Percentiles rank a stretch among this genome's conserved stretches.
These are phyloP conservation scores for Kodamaea ohmeri DNA, from an alignment of 1,139 yeast species.

Conservation along the genomic window DNA sequence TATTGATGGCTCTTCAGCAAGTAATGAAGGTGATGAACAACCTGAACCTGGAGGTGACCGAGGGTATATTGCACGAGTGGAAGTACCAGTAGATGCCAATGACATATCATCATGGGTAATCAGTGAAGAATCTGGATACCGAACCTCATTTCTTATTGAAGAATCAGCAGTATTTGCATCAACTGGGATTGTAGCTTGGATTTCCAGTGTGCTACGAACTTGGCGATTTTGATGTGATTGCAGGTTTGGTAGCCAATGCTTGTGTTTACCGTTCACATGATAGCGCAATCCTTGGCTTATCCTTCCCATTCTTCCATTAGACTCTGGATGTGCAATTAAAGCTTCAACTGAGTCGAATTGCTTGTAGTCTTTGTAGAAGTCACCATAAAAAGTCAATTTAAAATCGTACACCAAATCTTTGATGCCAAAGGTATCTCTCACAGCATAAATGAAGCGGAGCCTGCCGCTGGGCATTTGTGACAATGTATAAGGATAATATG, in stretches of 20 bases:
- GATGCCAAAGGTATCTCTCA: slow-evolving; percentile 73
- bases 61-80: slow-evolving; percentile 33
- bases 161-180: not conserved
- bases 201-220: slow-evolving; percentile 30
- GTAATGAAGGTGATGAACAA: slow-evolving; percentile 15
- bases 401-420: slow-evolving; percentile 79
- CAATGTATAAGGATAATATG: slow-evolving; percentile 68
- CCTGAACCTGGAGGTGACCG: slow-evolving; percentile 30
- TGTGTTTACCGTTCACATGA: slow-evolving; percentile 70
- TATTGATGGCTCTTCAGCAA: slow-evolving; percentile 15
- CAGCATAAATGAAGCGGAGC: slow-evolving; percentile 55
- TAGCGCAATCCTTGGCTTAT: slow-evolving; percentile 83
- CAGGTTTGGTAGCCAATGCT: slow-evolving; percentile 74
- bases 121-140: not conserved
- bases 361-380: slow-evolving; percentile 69
- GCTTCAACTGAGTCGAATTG: slow-evolving; percentile 82
- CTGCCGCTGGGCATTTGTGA: slow-evolving; percentile 66
- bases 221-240: slow-evolving; percentile 16
- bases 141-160: not conserved
- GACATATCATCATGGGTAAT: slow-evolving; percentile 19
- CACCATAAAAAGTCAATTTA: slow-evolving; percentile 63
- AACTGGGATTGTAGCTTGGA: slow-evolving; percentile 20
- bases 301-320: slow-evolving; percentile 65
- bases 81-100: slow-evolving; percentile 32
- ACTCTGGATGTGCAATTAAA: slow-evolving; percentile 63